These are phyloP conservation scores for Pseudogymnoascus sp. DNA, from an alignment of 2,329 filamentous ascomycete species.

Conservation along the genomic window DNA sequence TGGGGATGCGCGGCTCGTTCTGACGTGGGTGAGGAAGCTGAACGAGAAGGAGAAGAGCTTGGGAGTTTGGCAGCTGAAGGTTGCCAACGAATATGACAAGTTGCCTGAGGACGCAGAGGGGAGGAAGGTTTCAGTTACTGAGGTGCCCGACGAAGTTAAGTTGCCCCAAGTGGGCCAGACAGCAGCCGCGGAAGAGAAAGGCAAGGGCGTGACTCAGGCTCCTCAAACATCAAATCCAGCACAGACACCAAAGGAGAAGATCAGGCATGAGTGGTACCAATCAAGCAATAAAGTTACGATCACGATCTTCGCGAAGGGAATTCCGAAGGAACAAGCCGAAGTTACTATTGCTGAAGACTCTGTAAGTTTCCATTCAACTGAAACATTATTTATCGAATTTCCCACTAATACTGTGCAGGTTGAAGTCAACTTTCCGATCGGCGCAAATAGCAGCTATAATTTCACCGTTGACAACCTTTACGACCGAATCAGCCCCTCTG, in stretches of 20 bases:
- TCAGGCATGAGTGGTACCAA: slow-evolving; percentile 64
- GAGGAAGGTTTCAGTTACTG: slow-evolving; percentile 37
- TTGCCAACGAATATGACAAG: slow-evolving; percentile 40
- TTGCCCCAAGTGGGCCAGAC: slow-evolving; percentile 30
- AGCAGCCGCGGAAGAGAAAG: slow-evolving; percentile 14
- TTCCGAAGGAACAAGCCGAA: slow-evolving; percentile 46
- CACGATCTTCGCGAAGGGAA: slow-evolving; percentile 57
- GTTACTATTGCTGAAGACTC: slow-evolving; percentile 33
- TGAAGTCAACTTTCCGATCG: slow-evolving; percentile 50
- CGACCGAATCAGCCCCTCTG: slow-evolving; percentile 50
- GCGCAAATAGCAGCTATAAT: slow-evolving; percentile 42
- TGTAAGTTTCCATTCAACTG: slow-evolving; percentile 17
- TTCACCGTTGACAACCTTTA: slow-evolving; percentile 60
- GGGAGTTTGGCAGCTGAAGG: slow-evolving; percentile 51
- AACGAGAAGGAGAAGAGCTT: slow-evolving; percentile 44
- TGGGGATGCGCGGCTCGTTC: slow-evolving; percentile 66
- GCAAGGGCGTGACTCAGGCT: slow-evolving; percentile 6
- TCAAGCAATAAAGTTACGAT: slow-evolving; percentile 51
- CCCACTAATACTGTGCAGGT: slow-evolving; percentile 31
- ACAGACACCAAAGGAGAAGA: slow-evolving; percentile 45
- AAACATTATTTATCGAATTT: not conserved
- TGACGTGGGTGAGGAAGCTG: slow-evolving; percentile 48
- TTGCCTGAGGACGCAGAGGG: slow-evolving; percentile 42
- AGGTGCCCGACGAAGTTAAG: slow-evolving; percentile 41
- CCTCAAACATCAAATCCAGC: slow-evolving; percentile 8